phyloP scores from a whole-genome alignment of 1,139 yeast genomes.

The Lodderomyces oxycetoniae region DNA sequence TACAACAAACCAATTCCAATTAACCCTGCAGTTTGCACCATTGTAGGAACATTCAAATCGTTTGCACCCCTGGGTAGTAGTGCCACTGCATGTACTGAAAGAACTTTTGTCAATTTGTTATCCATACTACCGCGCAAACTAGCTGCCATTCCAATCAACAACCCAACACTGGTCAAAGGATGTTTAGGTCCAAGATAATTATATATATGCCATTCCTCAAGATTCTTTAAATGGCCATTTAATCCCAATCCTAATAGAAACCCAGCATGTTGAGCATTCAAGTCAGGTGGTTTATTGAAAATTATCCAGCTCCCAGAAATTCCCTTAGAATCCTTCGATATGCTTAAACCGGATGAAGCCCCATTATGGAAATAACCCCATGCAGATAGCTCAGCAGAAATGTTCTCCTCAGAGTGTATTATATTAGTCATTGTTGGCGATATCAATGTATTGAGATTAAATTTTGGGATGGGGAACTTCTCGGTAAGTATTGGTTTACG shows the following conservation, averaged over 20 bases:
- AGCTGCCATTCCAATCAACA: constrained; percentile 89
- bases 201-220: constrained; percentile 97
- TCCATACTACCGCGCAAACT: constrained; percentile 83
- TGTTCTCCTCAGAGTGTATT: constrained; percentile 50
- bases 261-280: constrained; percentile 89
- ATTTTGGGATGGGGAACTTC: constrained; percentile 70
- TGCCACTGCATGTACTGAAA: constrained; percentile 92
- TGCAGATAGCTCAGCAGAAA: constrained; percentile 48
- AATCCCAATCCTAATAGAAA: constrained; percentile 88
- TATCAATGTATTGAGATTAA: constrained; percentile 65
- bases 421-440: constrained; percentile 66
- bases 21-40: constrained; percentile 89
- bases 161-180: constrained; percentile 77
- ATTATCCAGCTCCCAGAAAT: constrained; percentile 91
- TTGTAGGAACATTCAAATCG: constrained; percentile 75
- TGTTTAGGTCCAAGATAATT: constrained; percentile 91
- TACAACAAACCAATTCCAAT: constrained; percentile 86
- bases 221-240: constrained; percentile 75
- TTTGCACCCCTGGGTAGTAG: constrained; percentile 87
- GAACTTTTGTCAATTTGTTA: constrained; percentile 78
- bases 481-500: constrained; percentile 80
- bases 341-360: constrained; percentile 78
- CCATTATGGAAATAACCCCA: constrained; percentile 97
- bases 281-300: constrained; percentile 69
- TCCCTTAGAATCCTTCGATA: constrained; percentile 64